phyloP scores from a whole-genome alignment of 164 flowering plant genomes.

The Dillenia turbinata region DNA sequence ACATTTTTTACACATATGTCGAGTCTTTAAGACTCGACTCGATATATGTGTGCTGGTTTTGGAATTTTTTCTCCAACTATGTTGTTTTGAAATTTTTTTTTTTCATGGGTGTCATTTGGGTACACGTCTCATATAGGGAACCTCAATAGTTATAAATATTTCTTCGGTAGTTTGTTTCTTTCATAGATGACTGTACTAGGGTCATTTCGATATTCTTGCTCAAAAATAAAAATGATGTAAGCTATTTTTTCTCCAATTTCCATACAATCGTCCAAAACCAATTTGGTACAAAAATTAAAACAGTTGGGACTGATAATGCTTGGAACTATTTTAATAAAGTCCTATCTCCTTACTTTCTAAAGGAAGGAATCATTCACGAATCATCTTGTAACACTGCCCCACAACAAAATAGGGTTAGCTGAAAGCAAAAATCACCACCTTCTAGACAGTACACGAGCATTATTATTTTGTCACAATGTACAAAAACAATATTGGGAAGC shows the following conservation, averaged over 20 bases:
- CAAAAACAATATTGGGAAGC: conserved; percentile 5
- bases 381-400: conserved; percentile 2
- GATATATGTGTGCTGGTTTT: too few species aligned
- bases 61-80: too few species aligned
- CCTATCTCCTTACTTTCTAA: neutral
- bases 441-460: conserved; percentile 1
- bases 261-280: neutral
- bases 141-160: conserved; percentile 4
- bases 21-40: too few species aligned
- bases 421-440: conserved; percentile 11
- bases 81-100: too few species aligned
- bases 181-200: neutral
- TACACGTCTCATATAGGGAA: conserved; percentile 9
- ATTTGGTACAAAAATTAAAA: neutral
- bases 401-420: conserved; percentile 3
- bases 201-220: conserved; percentile 1
- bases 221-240: conserved; percentile 1
- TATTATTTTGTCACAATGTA: conserved; percentile 1
- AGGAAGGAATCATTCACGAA: neutral
- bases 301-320: neutral
- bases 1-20: too few species aligned
- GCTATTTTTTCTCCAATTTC: neutral
- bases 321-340: neutral
- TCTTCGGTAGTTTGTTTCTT: conserved; percentile 8
- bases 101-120: too few species aligned